These are phyloP conservation scores for Filobasidium wieringae DNA, from an alignment of 768 basidiomycete genomes.

Conservation along the genomic window DNA sequence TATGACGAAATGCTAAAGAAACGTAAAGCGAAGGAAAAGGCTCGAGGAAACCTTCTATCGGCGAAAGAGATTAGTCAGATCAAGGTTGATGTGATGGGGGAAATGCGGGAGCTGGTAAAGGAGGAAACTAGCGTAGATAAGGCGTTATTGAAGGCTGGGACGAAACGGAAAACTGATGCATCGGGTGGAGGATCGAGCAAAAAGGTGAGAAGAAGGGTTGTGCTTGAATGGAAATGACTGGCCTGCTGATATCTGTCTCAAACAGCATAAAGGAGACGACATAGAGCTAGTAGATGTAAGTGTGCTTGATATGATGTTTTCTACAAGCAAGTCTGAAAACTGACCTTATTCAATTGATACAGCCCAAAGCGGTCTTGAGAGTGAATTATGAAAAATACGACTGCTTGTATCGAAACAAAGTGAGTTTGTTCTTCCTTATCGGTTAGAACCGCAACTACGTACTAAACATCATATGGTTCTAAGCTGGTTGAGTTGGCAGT, in stretches of 20 bases:
- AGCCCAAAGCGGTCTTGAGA: conserved; percentile 67
- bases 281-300: conserved; percentile 1
- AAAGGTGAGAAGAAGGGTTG: not conserved
- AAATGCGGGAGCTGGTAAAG: conserved; percentile 17
- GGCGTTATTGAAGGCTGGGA: conserved; percentile 14
- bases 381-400: conserved; percentile 83
- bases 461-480: not conserved
- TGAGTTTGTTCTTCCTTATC: conserved; percentile 36
- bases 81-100: conserved; percentile 8
- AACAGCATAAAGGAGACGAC: not conserved
- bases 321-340: not conserved
- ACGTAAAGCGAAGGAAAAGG: conserved; percentile 6
- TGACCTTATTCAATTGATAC: not conserved
- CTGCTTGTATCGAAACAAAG: conserved; percentile 74
- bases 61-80: conserved; percentile 7
- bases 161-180: conserved; percentile 3
- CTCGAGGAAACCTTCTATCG: not conserved
- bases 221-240: too few relatives aligned
- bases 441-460: not conserved
- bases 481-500: conserved; percentile 70
- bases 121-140: conserved; percentile 13
- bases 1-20: conserved; percentile 14
- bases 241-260: not conserved
- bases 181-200: not conserved
- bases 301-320: too few relatives aligned